Evolutionary conservation across 257 asterid species (phyloP), one percentile per base, ranked within the genome.

Genomic region (Salvia splendens): DNA sequence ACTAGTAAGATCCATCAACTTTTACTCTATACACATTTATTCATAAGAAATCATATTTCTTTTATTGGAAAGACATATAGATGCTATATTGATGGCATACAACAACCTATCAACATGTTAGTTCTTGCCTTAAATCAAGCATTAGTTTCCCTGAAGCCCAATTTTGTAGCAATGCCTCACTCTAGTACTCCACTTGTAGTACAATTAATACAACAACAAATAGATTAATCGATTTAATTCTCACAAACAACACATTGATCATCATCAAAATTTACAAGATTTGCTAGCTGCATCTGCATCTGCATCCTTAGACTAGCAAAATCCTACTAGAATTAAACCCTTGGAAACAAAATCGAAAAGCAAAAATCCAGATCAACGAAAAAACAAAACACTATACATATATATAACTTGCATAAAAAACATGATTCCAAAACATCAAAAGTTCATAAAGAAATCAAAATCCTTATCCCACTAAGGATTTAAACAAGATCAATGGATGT

Each of bases 291-390:
- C 45, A 5, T n/a, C 63, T 12, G 12, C 45, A 5, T n/a, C 63
- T 36, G 28, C 64, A 54, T 68, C 2, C 64, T 28, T 30, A 8
- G 51, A 8, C 32, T 5, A 30, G 12, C 30, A 12, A 7, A 53
- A 35, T 61, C 45, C 36, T 64, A 55, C 51, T 10, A 6, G 28
- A 74, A 3, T 61, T 10, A 46, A 74, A 42, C 2, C 68, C 46
- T n/a, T 24, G 1, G 24, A 48, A 15, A 57, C 49, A 67, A 47
- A 64, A 54, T 17, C 40, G 8, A 3, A n/a, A 55, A 65, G 12
- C 11, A 45, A 63, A 61, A 43, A 45, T 28, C 17, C 67, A 66
- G 77, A 77, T 67, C 77, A 54, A 71, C 12, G 12, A 12, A 64
- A 51, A 24, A 58, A 5, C 16, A 11, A 5, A 30, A 17, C 48